These are phyloP conservation scores for Xylaria sp. DNA, from an alignment of 2,329 filamentous ascomycete species.

Conservation along the genomic window DNA sequence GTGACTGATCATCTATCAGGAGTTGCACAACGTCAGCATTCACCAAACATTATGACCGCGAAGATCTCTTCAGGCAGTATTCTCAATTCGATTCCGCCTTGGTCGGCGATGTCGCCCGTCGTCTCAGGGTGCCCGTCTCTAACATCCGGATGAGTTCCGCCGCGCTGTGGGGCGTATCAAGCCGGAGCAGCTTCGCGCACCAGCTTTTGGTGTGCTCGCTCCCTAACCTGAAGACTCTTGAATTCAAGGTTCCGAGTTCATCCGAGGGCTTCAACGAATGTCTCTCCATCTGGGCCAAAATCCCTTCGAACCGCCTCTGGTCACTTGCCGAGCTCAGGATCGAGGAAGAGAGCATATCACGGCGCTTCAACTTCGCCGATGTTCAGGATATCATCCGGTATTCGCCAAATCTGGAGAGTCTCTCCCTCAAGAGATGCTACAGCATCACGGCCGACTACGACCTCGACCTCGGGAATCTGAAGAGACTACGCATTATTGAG, in stretches of 20 bases:
- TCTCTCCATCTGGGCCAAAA: slow-evolving; percentile 39
- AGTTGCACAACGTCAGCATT: slow-evolving; percentile 37
- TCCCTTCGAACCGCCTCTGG: slow-evolving; percentile 37
- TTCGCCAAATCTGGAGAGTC: slow-evolving; percentile 34
- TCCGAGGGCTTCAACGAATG: slow-evolving; percentile 39
- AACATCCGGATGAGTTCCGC: slow-evolving; percentile 38
- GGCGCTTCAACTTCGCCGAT: slow-evolving; percentile 39
- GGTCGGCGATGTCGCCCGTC: slow-evolving; percentile 37
- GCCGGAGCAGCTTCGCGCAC: slow-evolving; percentile 37
- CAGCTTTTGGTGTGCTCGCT: slow-evolving; percentile 37
- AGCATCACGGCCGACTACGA: slow-evolving; percentile 38
- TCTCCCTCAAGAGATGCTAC: slow-evolving; percentile 37
- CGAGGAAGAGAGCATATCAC: slow-evolving; percentile 37
- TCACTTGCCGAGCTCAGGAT: slow-evolving; percentile 33
- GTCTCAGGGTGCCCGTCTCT: slow-evolving; percentile 35
- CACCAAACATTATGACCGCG: slow-evolving; percentile 39
- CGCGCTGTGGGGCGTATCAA: slow-evolving; percentile 35
- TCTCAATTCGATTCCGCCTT: slow-evolving; percentile 39
- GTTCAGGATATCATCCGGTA: slow-evolving; percentile 39
- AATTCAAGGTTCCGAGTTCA: slow-evolving; percentile 35
- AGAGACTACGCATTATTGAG: slow-evolving; percentile 36
- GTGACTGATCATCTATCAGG: slow-evolving; percentile 33
- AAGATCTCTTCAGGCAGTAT: slow-evolving; percentile 37
- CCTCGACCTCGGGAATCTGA: slow-evolving; percentile 34
- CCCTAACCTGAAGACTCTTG: slow-evolving; percentile 34